phyloP scores from a whole-genome alignment of 257 asterid genomes.

The Primulina tabacum region DNA sequence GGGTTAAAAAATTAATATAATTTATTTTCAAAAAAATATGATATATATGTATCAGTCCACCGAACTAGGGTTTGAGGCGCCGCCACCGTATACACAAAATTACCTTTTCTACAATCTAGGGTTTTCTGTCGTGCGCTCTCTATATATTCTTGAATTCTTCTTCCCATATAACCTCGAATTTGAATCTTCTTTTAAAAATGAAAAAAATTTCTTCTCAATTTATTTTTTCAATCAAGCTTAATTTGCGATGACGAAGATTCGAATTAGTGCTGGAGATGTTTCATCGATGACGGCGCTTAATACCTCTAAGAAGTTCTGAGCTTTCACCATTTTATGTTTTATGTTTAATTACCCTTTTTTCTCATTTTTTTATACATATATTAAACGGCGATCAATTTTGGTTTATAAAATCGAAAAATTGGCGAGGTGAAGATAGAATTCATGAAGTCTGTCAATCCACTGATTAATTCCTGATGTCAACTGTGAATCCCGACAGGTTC shows the following conservation, averaged over 20 bases:
- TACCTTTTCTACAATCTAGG: conserved; percentile 1
- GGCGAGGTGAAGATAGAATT: conserved; percentile 31
- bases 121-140: background rate
- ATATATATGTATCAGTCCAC: too few relatives aligned
- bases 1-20: background rate
- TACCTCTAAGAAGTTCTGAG: conserved; percentile 39
- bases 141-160: background rate
- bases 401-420: background rate
- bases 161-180: background rate
- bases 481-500: conserved; percentile 41
- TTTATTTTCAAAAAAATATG: too few relatives aligned
- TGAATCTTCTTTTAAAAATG: background rate
- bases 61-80: conserved; percentile 15
- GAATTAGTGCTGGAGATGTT: conserved; percentile 24
- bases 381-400: background rate
- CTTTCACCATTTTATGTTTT: background rate
- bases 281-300: conserved; percentile 29
- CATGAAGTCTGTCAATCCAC: conserved; percentile 35
- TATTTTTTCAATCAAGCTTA: background rate
- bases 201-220: background rate
- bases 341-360: background rate
- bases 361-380: too few relatives aligned
- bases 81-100: background rate
- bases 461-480: conserved; percentile 25
- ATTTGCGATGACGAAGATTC: conserved; percentile 25